These are phyloP conservation scores for Xylariomycetidae sp. DNA, from an alignment of 2,329 filamentous ascomycete species.

Conservation along the genomic window DNA sequence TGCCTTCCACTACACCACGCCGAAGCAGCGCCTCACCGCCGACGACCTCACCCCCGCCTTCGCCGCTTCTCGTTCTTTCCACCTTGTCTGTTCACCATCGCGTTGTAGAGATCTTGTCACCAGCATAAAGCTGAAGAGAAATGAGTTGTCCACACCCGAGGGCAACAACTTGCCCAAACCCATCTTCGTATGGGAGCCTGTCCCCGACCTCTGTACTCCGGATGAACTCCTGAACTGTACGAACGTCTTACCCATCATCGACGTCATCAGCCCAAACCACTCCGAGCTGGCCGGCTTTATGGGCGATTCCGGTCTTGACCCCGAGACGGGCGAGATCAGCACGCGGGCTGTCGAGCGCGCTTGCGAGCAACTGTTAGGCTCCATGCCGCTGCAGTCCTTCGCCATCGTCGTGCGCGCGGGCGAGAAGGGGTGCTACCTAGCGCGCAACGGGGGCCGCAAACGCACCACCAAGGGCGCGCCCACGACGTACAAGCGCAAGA, in stretches of 20 bases:
- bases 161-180: constrained; percentile 42
- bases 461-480: constrained; percentile 20
- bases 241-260: constrained; percentile 54
- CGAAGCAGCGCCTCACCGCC: constrained; percentile 75
- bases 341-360: constrained; percentile 47
- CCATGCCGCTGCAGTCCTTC: constrained; percentile 59
- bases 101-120: constrained; percentile 72
- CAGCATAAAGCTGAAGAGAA: constrained; percentile 58
- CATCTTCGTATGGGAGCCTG: constrained; percentile 89
- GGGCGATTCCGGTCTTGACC: constrained; percentile 51
- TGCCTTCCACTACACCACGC: constrained; percentile 82
- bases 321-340: constrained; percentile 48
- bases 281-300: constrained; percentile 84
- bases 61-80: constrained; percentile 70
- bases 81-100: constrained; percentile 76
- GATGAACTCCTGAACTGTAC: constrained; percentile 60
- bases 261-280: constrained; percentile 75
- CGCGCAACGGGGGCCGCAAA: constrained; percentile 50
- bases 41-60: constrained; percentile 61
- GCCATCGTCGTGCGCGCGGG: constrained; percentile 66
- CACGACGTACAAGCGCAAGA: constrained; percentile 18
- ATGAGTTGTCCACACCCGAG: constrained; percentile 26
- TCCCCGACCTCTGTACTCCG: constrained; percentile 79
- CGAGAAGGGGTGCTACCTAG: constrained; percentile 64
- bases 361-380: constrained; percentile 57